phyloP scores from a whole-genome alignment of 768 basidiomycete genomes.

The Kwoniella dejecticola region DNA sequence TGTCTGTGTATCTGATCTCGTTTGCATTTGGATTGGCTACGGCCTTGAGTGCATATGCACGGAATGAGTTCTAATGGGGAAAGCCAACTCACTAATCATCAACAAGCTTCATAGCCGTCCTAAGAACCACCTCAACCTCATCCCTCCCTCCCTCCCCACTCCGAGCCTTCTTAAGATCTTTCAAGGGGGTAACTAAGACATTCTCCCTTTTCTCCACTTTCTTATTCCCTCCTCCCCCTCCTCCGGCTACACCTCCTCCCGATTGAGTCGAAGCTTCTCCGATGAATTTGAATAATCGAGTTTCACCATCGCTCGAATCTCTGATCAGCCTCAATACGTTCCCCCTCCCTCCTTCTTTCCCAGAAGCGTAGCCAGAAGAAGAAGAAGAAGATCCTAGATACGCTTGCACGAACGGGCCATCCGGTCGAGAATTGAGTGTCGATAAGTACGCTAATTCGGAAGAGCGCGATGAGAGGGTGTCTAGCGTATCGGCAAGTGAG shows the following conservation, averaged over 20 bases:
- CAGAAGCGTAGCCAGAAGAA: conserved; percentile 3
- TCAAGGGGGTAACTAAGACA: conserved; percentile 44
- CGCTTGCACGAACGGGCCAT: conserved; percentile 40
- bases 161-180: conserved; percentile 20
- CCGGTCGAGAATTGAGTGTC: conserved; percentile 26
- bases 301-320: conserved; percentile 48
- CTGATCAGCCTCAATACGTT: conserved; percentile 42
- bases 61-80: no score
- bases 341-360: neutral
- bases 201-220: conserved; percentile 51
- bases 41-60: no score
- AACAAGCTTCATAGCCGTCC: conserved; percentile 47
- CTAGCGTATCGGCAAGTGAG: conserved; percentile 37
- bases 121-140: conserved; percentile 42
- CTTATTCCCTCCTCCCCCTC: conserved; percentile 34
- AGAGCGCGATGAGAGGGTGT: conserved; percentile 28
- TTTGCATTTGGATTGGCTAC: no score
- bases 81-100: conserved; percentile 54
- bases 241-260: conserved; percentile 7
- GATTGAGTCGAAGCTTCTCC: conserved; percentile 31
- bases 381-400: conserved; percentile 27
- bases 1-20: no score
- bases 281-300: conserved; percentile 49
- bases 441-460: conserved; percentile 34
- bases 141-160: conserved; percentile 17